phyloP scores from a whole-genome alignment of 2,329 filamentous ascomycete species.

The Reticulascus tulasneorum region DNA sequence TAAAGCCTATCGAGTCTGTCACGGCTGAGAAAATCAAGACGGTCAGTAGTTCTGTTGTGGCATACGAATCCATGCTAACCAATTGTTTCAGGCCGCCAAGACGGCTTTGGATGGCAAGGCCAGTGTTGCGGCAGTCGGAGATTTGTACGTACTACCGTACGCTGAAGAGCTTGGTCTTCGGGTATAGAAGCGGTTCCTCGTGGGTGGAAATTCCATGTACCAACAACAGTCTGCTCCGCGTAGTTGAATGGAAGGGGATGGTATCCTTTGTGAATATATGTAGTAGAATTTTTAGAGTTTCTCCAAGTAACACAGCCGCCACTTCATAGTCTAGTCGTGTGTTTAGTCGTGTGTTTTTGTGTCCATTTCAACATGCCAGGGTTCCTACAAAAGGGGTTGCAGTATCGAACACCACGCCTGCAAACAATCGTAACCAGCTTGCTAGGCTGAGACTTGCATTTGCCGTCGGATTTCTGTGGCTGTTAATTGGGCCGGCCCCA shows the following conservation, averaged over 20 bases:
- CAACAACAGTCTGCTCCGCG: conserved; percentile 33
- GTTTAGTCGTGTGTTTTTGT: too few species aligned
- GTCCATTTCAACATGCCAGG: too few species aligned
- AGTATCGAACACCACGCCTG: too few species aligned
- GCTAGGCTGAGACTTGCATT: too few species aligned
- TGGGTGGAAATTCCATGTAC: conserved; percentile 30
- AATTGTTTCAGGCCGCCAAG: conserved; percentile 69
- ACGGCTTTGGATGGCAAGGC: conserved; percentile 83
- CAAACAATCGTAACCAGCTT: too few species aligned
- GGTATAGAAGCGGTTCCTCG: conserved; percentile 62
- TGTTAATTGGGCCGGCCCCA: too few species aligned
- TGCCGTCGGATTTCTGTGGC: too few species aligned
- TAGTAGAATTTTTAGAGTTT: conserved; percentile 41
- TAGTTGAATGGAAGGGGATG: conserved; percentile 33
- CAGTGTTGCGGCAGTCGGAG: conserved; percentile 83
- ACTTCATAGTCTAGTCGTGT: too few species aligned
- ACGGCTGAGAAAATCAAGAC: conserved; percentile 80
- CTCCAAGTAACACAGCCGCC: too few species aligned
- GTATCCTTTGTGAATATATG: conserved; percentile 42
- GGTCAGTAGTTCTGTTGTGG: conserved; percentile 49
- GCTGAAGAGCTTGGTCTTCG: conserved; percentile 91
- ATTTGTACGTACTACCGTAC: conserved; percentile 85
- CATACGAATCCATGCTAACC: conserved; percentile 23
- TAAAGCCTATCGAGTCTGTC: conserved; percentile 75
- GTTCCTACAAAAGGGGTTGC: too few species aligned